Base-by-base conservation (phyloP, 1,284 basidiomycete species). In the Apiotrichum akiyoshidainum region DNA sequence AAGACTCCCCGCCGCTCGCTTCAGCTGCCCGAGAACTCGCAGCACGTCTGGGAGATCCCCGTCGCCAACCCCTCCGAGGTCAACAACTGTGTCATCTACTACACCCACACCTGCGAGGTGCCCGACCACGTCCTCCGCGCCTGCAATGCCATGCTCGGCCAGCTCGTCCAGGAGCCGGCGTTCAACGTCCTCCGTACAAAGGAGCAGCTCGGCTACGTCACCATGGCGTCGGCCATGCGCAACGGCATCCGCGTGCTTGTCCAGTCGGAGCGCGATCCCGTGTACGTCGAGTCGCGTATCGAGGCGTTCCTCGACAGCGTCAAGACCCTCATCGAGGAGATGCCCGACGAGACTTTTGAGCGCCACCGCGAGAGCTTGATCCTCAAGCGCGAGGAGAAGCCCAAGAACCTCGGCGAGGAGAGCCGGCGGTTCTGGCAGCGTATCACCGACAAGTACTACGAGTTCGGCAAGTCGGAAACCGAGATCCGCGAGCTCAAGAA, bases 141-240 rank as follows among this genome's bases (percentile, higher is more conserved):
- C 9, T 66, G 70, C 37, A 65, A 79, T 4, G 65, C 74, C 13
- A 65, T 82, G 1, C 77, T 83, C 22, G 82, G 83, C 0, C 92
- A 92, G 69, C 88, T 96, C 60, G 81, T 92, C 39, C 81, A 83
- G 12, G 96, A 99, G 70, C 94, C 95, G 0, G 84, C 88, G n/a
- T 99, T 99, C 79, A 88, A 96, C 71, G 81, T 88, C 40, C 83
- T 99, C 44, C 87, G 96, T n/a, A 98, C 95, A 2, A 87, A 93
- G 75, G 92, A 99, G 75, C 96, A 99, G 76, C 83, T 99, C 0
- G 96, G 96, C 13, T 99, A 99, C 74, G 83, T 95, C 51, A 83
- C 80, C 50, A 84, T 84, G 56, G 81, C 83, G 0, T 77, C 80
- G 40, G 73, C 87, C 46, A 71, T 83, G 31, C 51, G 41, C 41